Evolutionary conservation across 768 basidiomycete species (phyloP).

Genomic region (Hericium coralloides): DNA sequence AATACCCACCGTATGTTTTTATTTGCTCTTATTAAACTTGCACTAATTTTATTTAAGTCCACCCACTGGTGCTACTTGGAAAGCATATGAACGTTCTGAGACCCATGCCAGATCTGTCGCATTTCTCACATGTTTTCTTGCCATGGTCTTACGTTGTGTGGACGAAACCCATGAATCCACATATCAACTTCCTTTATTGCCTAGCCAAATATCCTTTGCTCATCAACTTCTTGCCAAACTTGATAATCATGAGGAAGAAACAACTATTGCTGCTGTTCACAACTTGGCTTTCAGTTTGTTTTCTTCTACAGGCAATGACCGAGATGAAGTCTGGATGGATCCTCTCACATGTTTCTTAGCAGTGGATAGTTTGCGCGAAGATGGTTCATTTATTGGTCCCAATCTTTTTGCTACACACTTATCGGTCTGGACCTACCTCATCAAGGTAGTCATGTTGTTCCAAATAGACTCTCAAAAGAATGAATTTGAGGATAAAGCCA

Average conservation of each 20-base stretch:
- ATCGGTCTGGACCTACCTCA: background rate
- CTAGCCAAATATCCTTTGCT: background rate
- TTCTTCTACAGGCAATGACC: background rate
- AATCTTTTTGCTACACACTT: background rate
- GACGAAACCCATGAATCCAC: background rate
- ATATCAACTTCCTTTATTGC: background rate
- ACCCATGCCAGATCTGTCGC: background rate
- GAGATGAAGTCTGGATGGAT: background rate
- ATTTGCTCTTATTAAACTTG: background rate
- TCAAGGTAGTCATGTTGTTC: background rate
- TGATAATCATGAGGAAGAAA: background rate
- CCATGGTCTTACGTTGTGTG: background rate
- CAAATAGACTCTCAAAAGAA: background rate
- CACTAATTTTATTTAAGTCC: background rate
- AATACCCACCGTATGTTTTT: background rate
- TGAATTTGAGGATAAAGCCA: background rate
- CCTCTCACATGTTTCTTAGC: background rate
- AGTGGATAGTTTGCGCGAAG: background rate
- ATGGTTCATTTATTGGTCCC: background rate
- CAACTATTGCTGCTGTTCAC: background rate
- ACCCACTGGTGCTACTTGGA: background rate
- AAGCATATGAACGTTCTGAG: background rate
- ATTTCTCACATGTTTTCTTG: background rate
- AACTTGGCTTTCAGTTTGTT: background rate
- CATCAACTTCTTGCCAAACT: no score